Percentiles rank a stretch among this genome's conserved stretches.
phyloP scores from a whole-genome alignment of 371 early-diverging fungal species.

The Zopfochytrium polystomum region DNA sequence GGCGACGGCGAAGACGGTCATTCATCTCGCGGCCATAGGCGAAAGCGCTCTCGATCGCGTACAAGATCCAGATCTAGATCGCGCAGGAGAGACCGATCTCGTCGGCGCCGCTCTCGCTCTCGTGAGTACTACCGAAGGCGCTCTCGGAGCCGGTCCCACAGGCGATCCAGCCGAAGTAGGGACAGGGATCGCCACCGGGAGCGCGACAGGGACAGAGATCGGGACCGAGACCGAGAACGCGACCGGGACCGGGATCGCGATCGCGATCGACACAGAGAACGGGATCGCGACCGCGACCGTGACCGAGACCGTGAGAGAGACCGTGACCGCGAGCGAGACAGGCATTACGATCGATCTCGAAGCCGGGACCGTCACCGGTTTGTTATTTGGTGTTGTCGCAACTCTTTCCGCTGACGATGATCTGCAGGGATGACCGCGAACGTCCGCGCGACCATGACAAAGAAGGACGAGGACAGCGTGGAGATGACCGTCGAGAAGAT shows the following conservation, averaged over 20 bases:
- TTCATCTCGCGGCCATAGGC: background rate
- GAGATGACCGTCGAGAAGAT: too few species aligned
- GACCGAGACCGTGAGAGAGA: constrained; percentile 28
- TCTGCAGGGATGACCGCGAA: too few species aligned
- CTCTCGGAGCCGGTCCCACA: constrained; percentile 24
- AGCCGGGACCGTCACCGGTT: too few species aligned
- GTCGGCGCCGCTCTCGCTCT: constrained; percentile 22
- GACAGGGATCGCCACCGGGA: background rate
- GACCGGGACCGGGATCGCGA: constrained; percentile 33
- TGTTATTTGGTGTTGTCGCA: too few species aligned
- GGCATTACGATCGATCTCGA: constrained; percentile 27
- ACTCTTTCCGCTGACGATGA: too few species aligned
- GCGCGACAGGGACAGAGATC: background rate
- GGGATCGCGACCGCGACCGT: constrained; percentile 38
- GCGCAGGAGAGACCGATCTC: constrained; percentile 24
- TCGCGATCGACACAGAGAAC: constrained; percentile 19
- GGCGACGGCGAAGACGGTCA: background rate
- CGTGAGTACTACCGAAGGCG: constrained; percentile 14
- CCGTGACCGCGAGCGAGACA: constrained; percentile 27
- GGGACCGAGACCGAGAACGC: constrained; percentile 20
- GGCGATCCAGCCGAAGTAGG: constrained; percentile 4
- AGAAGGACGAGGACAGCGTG: too few species aligned
- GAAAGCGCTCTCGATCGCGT: constrained; percentile 1
- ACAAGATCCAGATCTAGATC: constrained; percentile 19
- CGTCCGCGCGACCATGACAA: too few species aligned